Conservation (phyloP, 2,329 filamentous ascomycete genomes). For the Helotiales sp. region DNA sequence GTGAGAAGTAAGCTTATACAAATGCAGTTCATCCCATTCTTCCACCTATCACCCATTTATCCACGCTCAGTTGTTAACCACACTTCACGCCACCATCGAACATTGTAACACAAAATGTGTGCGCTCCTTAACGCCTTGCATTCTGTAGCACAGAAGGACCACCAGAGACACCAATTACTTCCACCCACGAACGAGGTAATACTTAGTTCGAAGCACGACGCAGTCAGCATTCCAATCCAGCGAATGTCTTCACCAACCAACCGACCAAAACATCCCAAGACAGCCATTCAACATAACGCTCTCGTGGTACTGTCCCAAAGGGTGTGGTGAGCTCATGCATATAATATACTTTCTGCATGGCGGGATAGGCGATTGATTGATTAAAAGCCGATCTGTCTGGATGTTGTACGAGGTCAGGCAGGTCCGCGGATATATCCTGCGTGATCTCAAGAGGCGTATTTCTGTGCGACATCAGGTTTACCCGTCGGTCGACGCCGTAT, state of each 20-base stretch:
- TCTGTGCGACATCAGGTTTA: neutral
- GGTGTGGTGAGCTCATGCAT: neutral
- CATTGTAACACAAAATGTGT: too few species aligned
- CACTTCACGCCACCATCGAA: too few species aligned
- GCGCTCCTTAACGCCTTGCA: neutral
- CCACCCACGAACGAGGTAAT: too few species aligned
- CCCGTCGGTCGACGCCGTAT: neutral
- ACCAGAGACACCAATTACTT: too few species aligned
- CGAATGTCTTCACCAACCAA: neutral
- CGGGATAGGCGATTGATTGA: neutral
- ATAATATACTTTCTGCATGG: neutral
- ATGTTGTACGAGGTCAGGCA: neutral
- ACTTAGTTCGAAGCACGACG: neutral
- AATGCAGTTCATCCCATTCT: too few species aligned
- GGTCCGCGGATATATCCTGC: neutral
- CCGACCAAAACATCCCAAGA: neutral
- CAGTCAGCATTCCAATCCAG: neutral
- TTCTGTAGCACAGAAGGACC: neutral
- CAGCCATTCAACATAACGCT: neutral
- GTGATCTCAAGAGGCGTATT: neutral
- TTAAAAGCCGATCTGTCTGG: neutral
- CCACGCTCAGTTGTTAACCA: too few species aligned
- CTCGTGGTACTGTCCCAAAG: conserved; percentile 2
- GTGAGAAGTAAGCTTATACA: too few species aligned
- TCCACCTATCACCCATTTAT: too few species aligned